These are phyloP conservation scores for Salicornia ramosissima DNA, from an alignment of 148 eudicot species.

Conservation along the genomic window DNA sequence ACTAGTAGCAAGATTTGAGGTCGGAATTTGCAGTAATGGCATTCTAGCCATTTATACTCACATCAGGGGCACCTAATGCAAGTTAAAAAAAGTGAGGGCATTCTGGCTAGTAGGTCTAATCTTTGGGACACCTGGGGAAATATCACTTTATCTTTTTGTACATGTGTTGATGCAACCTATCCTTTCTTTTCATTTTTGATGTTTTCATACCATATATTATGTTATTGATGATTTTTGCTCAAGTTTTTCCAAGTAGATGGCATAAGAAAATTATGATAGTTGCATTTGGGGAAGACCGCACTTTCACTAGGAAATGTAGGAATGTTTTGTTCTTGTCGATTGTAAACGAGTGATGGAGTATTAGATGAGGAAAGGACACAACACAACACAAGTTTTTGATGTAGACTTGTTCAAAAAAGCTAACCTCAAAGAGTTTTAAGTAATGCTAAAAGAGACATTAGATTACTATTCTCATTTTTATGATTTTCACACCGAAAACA, in stretches of 20 bases:
- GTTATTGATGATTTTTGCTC: not conserved
- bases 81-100: too few species aligned
- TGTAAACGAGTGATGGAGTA: not conserved
- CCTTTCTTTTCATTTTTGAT: not conserved
- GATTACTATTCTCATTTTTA: not conserved
- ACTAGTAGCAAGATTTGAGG: constrained; percentile 1
- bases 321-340: not conserved
- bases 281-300: not conserved
- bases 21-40: too few species aligned
- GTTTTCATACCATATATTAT: not conserved
- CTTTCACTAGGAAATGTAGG: too few species aligned
- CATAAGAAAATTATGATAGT: not conserved
- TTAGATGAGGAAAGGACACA: constrained; percentile 10
- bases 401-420: constrained; percentile 4
- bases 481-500: not conserved
- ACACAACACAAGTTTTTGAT: too few species aligned
- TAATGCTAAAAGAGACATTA: not conserved
- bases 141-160: constrained; percentile 23
- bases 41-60: too few species aligned
- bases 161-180: constrained; percentile 18
- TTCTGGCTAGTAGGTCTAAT: too few species aligned
- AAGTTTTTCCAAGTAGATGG: not conserved
- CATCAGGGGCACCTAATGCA: too few species aligned
- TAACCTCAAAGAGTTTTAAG: not conserved
- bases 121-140: too few species aligned